Percentiles rank a stretch among this genome's conserved stretches.
These are phyloP conservation scores for Ceriops zippeliana DNA, from an alignment of 345 rosid species.

Conservation along the genomic window DNA sequence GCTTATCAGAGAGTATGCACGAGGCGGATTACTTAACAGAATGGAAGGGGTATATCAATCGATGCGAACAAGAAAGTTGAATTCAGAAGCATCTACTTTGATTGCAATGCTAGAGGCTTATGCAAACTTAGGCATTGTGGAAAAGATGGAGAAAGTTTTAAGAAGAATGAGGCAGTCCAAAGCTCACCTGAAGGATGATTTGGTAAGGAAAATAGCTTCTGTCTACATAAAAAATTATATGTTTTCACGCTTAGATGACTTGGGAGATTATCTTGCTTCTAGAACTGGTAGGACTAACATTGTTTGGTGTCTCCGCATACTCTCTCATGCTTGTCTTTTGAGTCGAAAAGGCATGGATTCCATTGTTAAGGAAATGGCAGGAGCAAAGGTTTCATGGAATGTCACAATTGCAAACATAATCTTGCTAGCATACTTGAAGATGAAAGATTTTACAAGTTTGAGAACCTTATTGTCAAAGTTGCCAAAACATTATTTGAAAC, in stretches of 20 bases:
- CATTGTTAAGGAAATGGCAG: constrained; percentile 47
- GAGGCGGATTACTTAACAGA: constrained; percentile 53
- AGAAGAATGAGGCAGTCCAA: constrained; percentile 32
- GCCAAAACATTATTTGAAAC: constrained; percentile 34
- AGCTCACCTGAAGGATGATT: constrained; percentile 38
- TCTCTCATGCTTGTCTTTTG: constrained; percentile 53
- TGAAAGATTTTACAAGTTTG: constrained; percentile 48
- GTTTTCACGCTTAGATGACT: constrained; percentile 62
- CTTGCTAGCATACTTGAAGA: constrained; percentile 50
- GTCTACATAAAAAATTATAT: constrained; percentile 55
- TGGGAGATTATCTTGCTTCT: constrained; percentile 44
- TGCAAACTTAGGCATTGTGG: constrained; percentile 48
- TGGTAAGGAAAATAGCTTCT: constrained; percentile 54
- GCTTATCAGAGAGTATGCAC: constrained; percentile 52
- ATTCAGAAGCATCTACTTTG: constrained; percentile 42
- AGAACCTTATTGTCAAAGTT: constrained; percentile 34
- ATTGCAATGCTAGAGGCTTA: constrained; percentile 64
- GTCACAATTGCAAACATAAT: constrained; percentile 43
- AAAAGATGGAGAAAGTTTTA: constrained; percentile 54
- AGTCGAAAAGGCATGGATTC: constrained; percentile 63
- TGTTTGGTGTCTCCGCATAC: constrained; percentile 61
- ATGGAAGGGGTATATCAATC: constrained; percentile 50
- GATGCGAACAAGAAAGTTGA: constrained; percentile 48
- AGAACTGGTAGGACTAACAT: constrained; percentile 41
- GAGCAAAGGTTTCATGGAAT: constrained; percentile 47